Evolutionary conservation across 192 early-diverging fungal species (phyloP), one percentile per base, ranked within the genome.

Genomic region (Glomus cerebriforme): DNA sequence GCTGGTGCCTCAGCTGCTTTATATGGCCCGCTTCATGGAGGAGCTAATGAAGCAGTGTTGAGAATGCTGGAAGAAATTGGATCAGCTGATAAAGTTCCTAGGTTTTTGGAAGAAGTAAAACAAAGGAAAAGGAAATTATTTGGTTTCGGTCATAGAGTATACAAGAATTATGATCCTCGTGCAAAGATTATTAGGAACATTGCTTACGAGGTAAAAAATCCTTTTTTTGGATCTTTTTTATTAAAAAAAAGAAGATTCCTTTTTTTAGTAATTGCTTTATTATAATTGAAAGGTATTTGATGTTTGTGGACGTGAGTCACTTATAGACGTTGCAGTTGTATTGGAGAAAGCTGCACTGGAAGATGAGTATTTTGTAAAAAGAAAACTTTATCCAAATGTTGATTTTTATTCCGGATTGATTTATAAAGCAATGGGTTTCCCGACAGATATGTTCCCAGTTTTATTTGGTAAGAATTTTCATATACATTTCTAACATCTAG

Each of bases 401-500:
- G 85, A 87, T 59, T 80, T 84, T 34, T 91, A 84, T 70, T 83
- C 82, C 29, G 90, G 90, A 17, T 81, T 92, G 49, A 89, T 90
- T 64, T 92, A 91, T 83, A 88, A 89, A 62, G 85, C 86, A 17
- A 90, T 92, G 87, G 92, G 91, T 7, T 92, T 92, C 81, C 92
- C 92, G 31, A 87, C 88, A 73, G 92, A 92, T 74, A 90, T 92
- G 82, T 92, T 92, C 86, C 92, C 92, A 27, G 92, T 92, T 1
- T 84, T 92, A 31, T 90, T 92, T 82, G 86, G 86, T 70, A 88
- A 86, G 79, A 82, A 83, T 39, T 60, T 75, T 1, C 9, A 29
- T 26, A 17, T 22, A 73, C 13, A 24, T 7, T 49, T 22, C 5
- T n/a, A 71, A 9, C 34, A 69, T 0, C 26, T 66, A 8, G 8